Evolutionary conservation across 306 rosid genomes (phyloP).

Genomic region (Vicia sativa): DNA sequence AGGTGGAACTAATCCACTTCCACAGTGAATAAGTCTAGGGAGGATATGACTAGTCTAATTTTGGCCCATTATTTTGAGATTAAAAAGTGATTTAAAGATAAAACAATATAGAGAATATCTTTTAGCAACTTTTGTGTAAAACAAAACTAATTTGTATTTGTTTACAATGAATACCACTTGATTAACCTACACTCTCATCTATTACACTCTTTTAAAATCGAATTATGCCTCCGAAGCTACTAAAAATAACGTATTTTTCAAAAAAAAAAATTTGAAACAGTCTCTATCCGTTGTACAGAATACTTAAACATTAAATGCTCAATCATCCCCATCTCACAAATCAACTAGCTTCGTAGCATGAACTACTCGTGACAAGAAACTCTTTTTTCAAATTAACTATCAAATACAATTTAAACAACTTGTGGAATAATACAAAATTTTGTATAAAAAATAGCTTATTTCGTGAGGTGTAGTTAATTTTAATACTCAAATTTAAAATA

Average conservation of each 20-base stretch:
- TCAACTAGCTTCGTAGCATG: slow-evolving; percentile 18
- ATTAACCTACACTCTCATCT: background rate
- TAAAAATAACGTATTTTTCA: background rate
- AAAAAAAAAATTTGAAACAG: background rate
- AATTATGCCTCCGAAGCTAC: background rate
- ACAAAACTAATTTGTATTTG: background rate
- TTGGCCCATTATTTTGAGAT: background rate
- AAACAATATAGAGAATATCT: background rate
- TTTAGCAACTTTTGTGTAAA: background rate
- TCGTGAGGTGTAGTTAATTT: slow-evolving; percentile 5
- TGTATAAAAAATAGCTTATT: slow-evolving; percentile 9
- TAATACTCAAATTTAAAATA: slow-evolving; percentile 22
- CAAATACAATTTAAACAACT: slow-evolving; percentile 6
- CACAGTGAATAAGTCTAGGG: background rate
- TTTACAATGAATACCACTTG: background rate
- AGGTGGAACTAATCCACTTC: background rate
- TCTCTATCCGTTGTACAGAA: background rate
- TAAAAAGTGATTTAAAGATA: background rate
- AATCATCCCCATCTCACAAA: slow-evolving; percentile 11
- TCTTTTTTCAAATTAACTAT: slow-evolving; percentile 34
- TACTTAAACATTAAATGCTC: slow-evolving; percentile 6
- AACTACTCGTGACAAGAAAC: slow-evolving; percentile 35
- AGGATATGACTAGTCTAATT: slow-evolving; percentile 10
- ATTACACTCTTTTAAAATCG: background rate
- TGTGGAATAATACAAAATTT: too few relatives aligned